Conservation (phyloP, 2,329 filamentous ascomycete genomes). For the Waltergamsia citrina region DNA sequence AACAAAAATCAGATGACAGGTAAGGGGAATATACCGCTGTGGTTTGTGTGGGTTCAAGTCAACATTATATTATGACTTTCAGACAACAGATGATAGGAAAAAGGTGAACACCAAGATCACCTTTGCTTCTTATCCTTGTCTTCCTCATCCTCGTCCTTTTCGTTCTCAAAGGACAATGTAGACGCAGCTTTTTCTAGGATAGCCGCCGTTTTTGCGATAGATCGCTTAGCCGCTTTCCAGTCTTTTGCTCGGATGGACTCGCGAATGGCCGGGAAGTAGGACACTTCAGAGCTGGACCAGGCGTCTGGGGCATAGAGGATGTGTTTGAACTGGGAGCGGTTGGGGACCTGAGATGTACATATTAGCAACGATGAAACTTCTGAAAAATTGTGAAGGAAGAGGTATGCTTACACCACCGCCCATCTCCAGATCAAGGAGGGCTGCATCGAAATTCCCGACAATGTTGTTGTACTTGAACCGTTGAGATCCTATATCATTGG, state of each 20-base stretch:
- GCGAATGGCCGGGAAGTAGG: conserved; percentile 60
- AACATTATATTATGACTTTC: too few species aligned
- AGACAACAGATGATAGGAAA: too few species aligned
- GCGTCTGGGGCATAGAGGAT: conserved; percentile 76
- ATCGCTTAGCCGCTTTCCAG: conserved; percentile 57
- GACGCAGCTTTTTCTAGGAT: conserved; percentile 38
- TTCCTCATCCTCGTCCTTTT: conserved; percentile 1
- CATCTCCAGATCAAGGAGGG: conserved; percentile 66
- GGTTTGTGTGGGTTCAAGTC: not conserved
- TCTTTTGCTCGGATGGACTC: conserved; percentile 67
- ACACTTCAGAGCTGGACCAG: conserved; percentile 44
- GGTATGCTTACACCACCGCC: conserved; percentile 60
- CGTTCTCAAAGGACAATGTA: not conserved
- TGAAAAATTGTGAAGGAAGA: not conserved
- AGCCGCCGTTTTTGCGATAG: conserved; percentile 62
- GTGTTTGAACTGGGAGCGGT: conserved; percentile 89
- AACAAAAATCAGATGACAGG: not conserved
- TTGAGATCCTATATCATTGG: conserved; percentile 52
- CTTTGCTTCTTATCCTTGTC: not conserved
- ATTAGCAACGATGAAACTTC: not conserved
- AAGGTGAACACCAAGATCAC: too few species aligned
- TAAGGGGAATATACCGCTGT: not conserved
- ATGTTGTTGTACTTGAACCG: conserved; percentile 70
- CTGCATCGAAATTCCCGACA: conserved; percentile 73
- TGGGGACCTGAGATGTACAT: conserved; percentile 52